Conservation (phyloP, 768 basidiomycete genomes). For the Psilocybe cubensis region DNA sequence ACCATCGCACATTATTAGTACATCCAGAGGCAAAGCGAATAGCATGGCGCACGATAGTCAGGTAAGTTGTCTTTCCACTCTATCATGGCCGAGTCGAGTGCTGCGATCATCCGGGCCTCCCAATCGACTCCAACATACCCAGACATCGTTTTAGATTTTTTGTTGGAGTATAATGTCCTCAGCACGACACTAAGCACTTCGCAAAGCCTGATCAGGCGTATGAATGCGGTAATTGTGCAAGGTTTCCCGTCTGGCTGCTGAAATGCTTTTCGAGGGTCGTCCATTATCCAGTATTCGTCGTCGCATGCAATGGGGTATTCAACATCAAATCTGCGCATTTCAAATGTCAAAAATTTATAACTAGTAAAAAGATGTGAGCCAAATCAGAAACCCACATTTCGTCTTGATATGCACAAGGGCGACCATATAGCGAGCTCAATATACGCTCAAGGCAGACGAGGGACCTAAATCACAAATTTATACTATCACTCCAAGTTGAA, state of each 20-base stretch:
- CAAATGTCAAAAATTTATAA: not conserved
- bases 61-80: conserved; percentile 66
- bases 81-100: conserved; percentile 63
- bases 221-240: conserved; percentile 55
- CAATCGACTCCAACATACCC: conserved; percentile 54
- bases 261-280: conserved; percentile 51
- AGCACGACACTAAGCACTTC: conserved; percentile 65
- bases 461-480: conserved; percentile 20
- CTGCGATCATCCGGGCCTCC: conserved; percentile 58
- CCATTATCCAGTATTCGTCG: conserved; percentile 48
- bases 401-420: conserved; percentile 68
- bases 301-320: conserved; percentile 66
- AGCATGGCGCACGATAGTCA: conserved; percentile 38
- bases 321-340: conserved; percentile 55
- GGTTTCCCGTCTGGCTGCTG: conserved; percentile 67
- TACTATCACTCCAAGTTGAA: not conserved
- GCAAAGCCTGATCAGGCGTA: conserved; percentile 53
- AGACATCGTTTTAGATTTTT: conserved; percentile 41
- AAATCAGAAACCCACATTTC: conserved; percentile 56
- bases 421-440: conserved; percentile 56
- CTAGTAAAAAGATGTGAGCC: not conserved
- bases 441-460: conserved; percentile 35
- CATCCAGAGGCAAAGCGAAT: not conserved
- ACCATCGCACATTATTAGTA: not conserved
- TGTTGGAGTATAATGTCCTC: conserved; percentile 54